Conservation (phyloP, 2,329 filamentous ascomycete genomes). For the Apiospora arundinis region DNA sequence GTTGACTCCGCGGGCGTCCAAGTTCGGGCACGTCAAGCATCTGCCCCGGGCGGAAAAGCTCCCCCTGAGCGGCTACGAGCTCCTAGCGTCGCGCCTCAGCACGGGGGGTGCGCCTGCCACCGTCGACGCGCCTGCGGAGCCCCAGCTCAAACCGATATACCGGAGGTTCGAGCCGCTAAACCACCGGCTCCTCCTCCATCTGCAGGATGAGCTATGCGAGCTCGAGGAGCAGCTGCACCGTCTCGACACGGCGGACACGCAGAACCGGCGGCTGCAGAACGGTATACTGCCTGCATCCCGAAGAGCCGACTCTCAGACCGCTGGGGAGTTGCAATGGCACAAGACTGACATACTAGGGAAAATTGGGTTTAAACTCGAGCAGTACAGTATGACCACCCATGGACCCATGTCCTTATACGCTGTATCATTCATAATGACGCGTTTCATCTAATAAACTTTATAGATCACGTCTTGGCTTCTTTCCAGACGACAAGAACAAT, state of each 20-base stretch:
- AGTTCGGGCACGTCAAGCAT: slow-evolving; percentile 43
- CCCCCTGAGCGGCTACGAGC: slow-evolving; percentile 65
- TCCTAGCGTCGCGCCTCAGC: slow-evolving; percentile 63
- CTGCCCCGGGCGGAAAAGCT: slow-evolving; percentile 49
- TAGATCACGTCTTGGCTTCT: slow-evolving; percentile 65
- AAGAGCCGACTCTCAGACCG: slow-evolving; percentile 59
- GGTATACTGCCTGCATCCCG: slow-evolving; percentile 64
- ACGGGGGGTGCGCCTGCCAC: slow-evolving; percentile 29
- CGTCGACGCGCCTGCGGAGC: neutral
- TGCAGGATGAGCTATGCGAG: slow-evolving; percentile 85
- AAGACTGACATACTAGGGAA: slow-evolving; percentile 66
- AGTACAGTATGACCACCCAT: slow-evolving; percentile 62
- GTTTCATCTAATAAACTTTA: neutral
- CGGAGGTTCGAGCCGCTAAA: slow-evolving; percentile 83
- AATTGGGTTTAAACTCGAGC: slow-evolving; percentile 69
- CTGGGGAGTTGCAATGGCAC: slow-evolving; percentile 64
- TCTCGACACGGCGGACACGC: slow-evolving; percentile 67
- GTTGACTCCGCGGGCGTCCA: slow-evolving; percentile 44
- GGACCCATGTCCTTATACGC: neutral
- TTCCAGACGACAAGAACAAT: slow-evolving; percentile 61
- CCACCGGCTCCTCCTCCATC: slow-evolving; percentile 79
- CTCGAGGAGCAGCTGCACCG: slow-evolving; percentile 78
- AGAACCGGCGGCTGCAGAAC: slow-evolving; percentile 49
- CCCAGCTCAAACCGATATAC: slow-evolving; percentile 67
- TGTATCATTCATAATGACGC: no score